Conservation (phyloP, 306 rosid species). For the Vicia villosa region DNA sequence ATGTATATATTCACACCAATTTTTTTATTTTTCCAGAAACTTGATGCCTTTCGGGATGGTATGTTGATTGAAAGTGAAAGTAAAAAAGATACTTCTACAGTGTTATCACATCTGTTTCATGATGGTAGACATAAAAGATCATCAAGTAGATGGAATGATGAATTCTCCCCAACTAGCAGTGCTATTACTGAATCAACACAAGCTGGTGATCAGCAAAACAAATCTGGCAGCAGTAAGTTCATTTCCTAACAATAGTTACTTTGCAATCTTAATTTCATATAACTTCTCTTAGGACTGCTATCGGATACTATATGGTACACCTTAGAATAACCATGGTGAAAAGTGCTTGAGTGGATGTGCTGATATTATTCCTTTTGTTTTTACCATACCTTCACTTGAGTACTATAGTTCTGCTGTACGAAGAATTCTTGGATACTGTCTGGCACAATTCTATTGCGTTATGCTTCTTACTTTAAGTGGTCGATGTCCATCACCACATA, state of each 20-base stretch:
- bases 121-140: slow-evolving; percentile 81
- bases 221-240: slow-evolving; percentile 50
- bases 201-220: slow-evolving; percentile 77
- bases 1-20: not conserved
- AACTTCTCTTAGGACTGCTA: slow-evolving; percentile 12
- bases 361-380: slow-evolving; percentile 7
- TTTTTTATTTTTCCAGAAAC: slow-evolving; percentile 51
- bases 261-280: slow-evolving; percentile 20
- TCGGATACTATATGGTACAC: slow-evolving; percentile 5
- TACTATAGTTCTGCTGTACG: not conserved
- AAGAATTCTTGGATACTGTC: slow-evolving; percentile 20
- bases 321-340: slow-evolving; percentile 8
- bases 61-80: slow-evolving; percentile 61
- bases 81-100: slow-evolving; percentile 62
- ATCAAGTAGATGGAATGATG: slow-evolving; percentile 84
- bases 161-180: slow-evolving; percentile 76
- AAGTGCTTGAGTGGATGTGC: not conserved
- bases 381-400: not conserved
- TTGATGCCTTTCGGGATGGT: slow-evolving; percentile 58
- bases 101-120: slow-evolving; percentile 52
- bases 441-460: slow-evolving; percentile 24
- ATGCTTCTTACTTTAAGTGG: slow-evolving; percentile 25
- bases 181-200: slow-evolving; percentile 78
- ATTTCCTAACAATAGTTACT: not conserved
- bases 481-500: not conserved